Base-by-base conservation (phyloP, 140 eudicot genomes). In the Senecio squalidus region DNA sequence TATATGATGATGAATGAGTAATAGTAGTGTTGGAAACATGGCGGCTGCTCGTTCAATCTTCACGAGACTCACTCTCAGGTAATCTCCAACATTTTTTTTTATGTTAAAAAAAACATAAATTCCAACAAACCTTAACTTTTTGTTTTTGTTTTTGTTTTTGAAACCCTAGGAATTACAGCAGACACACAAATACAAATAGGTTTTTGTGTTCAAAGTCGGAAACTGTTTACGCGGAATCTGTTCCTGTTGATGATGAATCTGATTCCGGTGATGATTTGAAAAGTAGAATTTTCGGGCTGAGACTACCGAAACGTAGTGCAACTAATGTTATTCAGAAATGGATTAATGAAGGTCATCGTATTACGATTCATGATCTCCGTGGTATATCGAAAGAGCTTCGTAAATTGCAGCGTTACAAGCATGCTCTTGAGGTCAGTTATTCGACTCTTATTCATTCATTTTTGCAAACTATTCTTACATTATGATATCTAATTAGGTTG, bases 231-330 rank as follows among this genome's bases (percentile, higher is more conserved):
- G 74, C 66, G 29, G 78, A 76, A 10, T 34, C 79, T 7, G 27
- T 20, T 23, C 38, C 71, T 34, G 68, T 58, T 23, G 78, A 48
- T 11, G 59, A 60, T 14, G 70, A 71, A 44, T 4, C 8, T 27
- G 31, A 3, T 43, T 41, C 50, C 36, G 38, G 54, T 44, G 98
- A 87, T 51, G 98, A 92, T 76, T 71, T 92, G 39, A 87, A 65
- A 76, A 84, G 83, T 63, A 82, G 98, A 29, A 92, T 92, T 9
- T 87, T 92, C 61, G 68, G 96, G 57, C 75, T 92, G 40, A 74
- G 98, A 59, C 79, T 92, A 31, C 96, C 98, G 30, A 92, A 92
- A 58, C 92, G 96, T 39, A 87, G 98, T 67, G 95, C 82, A 34
- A 79, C 89, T 1, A 82, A 77, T 62, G 91, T 81, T 48, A 75